A percentile compares a stretch with the other conserved stretches of the same genome.
These are phyloP conservation scores for Chlamydomonas eustigma DNA, from an alignment of 139 green algal species.

Conservation along the genomic window DNA sequence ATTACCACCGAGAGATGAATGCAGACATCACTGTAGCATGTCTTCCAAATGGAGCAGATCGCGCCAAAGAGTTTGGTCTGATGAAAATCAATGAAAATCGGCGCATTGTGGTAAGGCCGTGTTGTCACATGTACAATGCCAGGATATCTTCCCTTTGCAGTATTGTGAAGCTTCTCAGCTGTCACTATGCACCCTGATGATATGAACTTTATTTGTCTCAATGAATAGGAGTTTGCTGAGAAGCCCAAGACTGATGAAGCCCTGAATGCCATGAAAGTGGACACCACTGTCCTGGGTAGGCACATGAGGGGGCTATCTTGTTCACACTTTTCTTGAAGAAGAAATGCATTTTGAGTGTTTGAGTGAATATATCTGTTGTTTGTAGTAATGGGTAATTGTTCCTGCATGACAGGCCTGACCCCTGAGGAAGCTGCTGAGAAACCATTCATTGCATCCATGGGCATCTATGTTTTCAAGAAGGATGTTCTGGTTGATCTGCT, in stretches of 20 bases:
- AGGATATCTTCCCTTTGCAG: no score
- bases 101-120: constrained; percentile 51
- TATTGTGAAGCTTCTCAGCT: no score
- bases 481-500: constrained; percentile 63
- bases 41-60: constrained; percentile 79
- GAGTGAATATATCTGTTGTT: no score
- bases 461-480: constrained; percentile 99
- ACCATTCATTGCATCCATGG: constrained; percentile 98
- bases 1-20: constrained; percentile 80
- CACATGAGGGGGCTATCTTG: no score
- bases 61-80: constrained; percentile 89
- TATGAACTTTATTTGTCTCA: no score
- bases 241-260: constrained; percentile 93
- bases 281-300: constrained; percentile 75
- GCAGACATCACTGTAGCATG: constrained; percentile 93
- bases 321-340: no score
- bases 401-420: constrained; percentile 44
- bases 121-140: no score
- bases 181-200: no score
- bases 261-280: constrained; percentile 89
- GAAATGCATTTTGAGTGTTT: no score
- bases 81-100: constrained; percentile 76
- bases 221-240: constrained; percentile 73
- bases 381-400: no score
- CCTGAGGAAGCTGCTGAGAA: constrained; percentile 67